Evolutionary conservation across 345 rosid species (phyloP).

Genomic region (Cardiospermum halicacabum): DNA sequence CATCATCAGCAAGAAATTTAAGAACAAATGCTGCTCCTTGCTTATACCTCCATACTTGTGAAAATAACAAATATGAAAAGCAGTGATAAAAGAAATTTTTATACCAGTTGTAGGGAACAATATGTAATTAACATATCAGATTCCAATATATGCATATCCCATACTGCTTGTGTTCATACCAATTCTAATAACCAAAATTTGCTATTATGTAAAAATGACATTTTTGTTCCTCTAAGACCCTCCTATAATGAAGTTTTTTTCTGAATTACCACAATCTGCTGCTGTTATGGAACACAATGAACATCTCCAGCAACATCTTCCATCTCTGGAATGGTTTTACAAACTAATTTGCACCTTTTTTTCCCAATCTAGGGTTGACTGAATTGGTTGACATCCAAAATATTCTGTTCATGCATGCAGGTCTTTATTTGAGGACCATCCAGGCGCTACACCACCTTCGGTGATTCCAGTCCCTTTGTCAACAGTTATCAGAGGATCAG

Average conservation of each 20-base stretch:
- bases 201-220: slow-evolving; percentile 20
- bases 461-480: slow-evolving; percentile 70
- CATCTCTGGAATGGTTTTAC: slow-evolving; percentile 30
- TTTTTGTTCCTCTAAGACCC: slow-evolving; percentile 20
- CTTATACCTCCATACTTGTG: background rate
- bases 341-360: slow-evolving; percentile 8
- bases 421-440: slow-evolving; percentile 90
- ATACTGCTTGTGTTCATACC: slow-evolving; percentile 19
- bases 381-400: slow-evolving; percentile 9
- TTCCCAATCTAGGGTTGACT: background rate
- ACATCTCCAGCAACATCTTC: slow-evolving; percentile 45
- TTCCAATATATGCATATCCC: slow-evolving; percentile 20
- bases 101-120: background rate
- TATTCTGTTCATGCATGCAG: slow-evolving; percentile 55
- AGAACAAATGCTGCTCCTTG: background rate
- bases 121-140: slow-evolving; percentile 20
- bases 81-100: background rate
- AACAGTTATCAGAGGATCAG: slow-evolving; percentile 65
- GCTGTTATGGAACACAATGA: background rate
- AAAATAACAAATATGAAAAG: background rate
- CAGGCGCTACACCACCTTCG: slow-evolving; percentile 57
- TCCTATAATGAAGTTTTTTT: slow-evolving; percentile 12
- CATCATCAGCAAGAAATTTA: too few species aligned
- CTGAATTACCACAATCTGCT: slow-evolving; percentile 16
- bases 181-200: slow-evolving; percentile 23